phyloP scores from a whole-genome alignment of 345 rosid genomes.

The Populus davidiana region DNA sequence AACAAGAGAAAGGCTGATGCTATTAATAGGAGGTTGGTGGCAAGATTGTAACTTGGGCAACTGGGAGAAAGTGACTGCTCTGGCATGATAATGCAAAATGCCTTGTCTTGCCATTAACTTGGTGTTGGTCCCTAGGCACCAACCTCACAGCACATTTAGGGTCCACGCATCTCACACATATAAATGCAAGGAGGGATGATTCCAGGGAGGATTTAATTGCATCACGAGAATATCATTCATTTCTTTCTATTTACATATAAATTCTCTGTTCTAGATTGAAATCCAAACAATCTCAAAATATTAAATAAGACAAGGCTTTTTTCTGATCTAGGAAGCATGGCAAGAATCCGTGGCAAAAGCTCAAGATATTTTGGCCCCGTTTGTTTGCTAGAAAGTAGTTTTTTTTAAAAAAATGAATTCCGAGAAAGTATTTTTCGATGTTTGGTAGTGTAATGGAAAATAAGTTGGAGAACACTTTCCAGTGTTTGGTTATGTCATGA shows the following conservation, averaged over 20 bases:
- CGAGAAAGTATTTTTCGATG: too few relatives aligned
- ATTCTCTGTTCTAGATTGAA: background rate
- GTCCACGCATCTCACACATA: constrained; percentile 21
- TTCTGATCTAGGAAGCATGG: background rate
- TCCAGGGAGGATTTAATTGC: background rate
- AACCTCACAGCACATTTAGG: constrained; percentile 14
- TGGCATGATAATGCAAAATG: constrained; percentile 17
- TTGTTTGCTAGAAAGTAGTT: too few relatives aligned
- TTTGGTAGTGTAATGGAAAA: too few relatives aligned
- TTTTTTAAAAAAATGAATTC: too few relatives aligned
- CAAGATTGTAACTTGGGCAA: background rate
- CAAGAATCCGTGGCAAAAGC: background rate
- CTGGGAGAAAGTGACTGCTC: constrained; percentile 32
- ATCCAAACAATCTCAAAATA: background rate
- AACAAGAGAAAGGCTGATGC: background rate
- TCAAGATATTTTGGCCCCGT: background rate
- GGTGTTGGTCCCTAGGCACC: constrained; percentile 2
- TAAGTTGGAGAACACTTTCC: too few relatives aligned
- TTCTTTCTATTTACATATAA: background rate
- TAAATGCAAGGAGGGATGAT: constrained; percentile 18
- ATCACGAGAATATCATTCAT: background rate
- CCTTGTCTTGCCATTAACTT: constrained; percentile 14
- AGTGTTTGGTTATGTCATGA: too few relatives aligned
- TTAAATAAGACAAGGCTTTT: background rate
- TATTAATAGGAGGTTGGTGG: background rate